Conservation (phyloP, 768 basidiomycete species). For the Neoboletus magnificus region DNA sequence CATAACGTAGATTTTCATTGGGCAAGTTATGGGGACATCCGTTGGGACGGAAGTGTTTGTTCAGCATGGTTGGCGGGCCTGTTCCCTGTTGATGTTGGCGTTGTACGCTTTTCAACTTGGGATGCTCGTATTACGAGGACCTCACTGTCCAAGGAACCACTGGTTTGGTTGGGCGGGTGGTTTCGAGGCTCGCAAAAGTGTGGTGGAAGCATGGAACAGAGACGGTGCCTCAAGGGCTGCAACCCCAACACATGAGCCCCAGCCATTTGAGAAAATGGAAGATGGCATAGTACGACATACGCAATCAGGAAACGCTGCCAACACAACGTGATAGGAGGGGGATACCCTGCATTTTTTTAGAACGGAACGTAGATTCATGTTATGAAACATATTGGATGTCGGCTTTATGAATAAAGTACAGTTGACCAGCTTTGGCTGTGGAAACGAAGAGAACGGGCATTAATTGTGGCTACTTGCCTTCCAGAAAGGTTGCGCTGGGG, state of each 20-base stretch:
- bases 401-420: not conserved
- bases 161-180: constrained; percentile 70
- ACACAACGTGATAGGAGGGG: not conserved
- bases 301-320: not conserved
- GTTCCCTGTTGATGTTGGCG: constrained; percentile 57
- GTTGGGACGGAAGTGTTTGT: constrained; percentile 72
- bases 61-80: constrained; percentile 65
- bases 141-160: constrained; percentile 45
- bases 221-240: not conserved
- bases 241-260: not conserved
- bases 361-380: not conserved
- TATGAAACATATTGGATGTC: not conserved
- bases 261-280: constrained; percentile 8
- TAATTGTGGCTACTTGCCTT: not conserved
- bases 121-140: constrained; percentile 63
- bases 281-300: not conserved
- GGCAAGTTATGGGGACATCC: constrained; percentile 80
- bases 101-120: constrained; percentile 54
- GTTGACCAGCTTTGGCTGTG: not conserved
- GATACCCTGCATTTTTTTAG: not conserved
- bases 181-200: constrained; percentile 39
- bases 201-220: constrained; percentile 23
- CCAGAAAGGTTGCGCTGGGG: not conserved
- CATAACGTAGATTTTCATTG: constrained; percentile 52
- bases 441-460: not conserved